Evolutionary conservation across 345 rosid species (phyloP).

Genomic region (Angophora floribunda): DNA sequence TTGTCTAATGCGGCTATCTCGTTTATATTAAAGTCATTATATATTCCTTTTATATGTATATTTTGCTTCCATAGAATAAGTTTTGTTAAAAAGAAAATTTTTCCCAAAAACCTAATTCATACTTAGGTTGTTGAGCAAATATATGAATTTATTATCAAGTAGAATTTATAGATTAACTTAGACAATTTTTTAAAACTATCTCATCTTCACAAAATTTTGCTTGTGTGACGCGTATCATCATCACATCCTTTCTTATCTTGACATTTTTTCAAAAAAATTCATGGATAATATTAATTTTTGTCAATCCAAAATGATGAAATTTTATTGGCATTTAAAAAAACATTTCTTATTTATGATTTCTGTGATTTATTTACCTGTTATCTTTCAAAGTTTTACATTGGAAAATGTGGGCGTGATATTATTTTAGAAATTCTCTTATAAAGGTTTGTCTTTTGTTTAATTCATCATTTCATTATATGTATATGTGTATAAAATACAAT

Average conservation of each 20-base stretch:
- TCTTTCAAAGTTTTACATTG: neutral
- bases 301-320: neutral
- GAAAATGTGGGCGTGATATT: neutral
- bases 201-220: neutral
- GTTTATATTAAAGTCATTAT: neutral
- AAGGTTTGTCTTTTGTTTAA: neutral
- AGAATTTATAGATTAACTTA: neutral
- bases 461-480: neutral
- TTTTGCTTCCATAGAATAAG: neutral
- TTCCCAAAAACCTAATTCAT: neutral
- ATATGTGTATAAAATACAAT: neutral
- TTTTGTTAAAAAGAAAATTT: neutral
- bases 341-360: no score
- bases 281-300: neutral
- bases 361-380: neutral
- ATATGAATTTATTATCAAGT: neutral
- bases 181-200: neutral
- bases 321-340: neutral
- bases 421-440: no score
- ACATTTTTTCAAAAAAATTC: neutral
- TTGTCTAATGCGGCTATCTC: neutral
- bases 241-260: neutral
- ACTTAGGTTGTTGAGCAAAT: neutral
- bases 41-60: neutral
- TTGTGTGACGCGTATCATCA: neutral